Conservation (phyloP, 495 filamentous ascomycete species). For the Aspergillus haitiensis region DNA sequence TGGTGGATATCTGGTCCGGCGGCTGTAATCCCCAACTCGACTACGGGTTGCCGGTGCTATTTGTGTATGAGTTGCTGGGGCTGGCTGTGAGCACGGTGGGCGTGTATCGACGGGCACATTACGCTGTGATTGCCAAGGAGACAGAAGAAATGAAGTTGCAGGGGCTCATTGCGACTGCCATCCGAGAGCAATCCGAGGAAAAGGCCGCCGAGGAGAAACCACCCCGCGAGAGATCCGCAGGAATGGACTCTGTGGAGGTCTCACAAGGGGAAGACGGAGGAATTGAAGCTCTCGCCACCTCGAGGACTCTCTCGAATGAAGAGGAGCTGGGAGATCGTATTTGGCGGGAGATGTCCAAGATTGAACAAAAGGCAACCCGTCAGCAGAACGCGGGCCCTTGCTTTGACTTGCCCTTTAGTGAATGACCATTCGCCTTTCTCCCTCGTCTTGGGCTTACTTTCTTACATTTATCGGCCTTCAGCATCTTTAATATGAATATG, state of each 20-base stretch:
- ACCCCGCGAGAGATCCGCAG: no score
- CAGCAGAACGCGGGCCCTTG: conserved; percentile 3
- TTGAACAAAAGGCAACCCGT: conserved; percentile 1
- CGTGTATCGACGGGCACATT: conserved; percentile 42
- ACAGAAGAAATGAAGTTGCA: conserved; percentile 27
- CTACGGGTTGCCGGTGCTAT: conserved; percentile 12
- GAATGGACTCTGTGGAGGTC: background rate
- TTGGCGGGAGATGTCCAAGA: conserved; percentile 3
- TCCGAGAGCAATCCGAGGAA: conserved; percentile 13
- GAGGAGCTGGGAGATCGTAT: conserved; percentile 1
- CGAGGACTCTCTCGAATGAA: background rate
- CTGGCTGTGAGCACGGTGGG: conserved; percentile 34
- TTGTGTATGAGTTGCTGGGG: conserved; percentile 33
- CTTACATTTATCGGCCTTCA: no score
- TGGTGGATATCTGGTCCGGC: conserved; percentile 50
- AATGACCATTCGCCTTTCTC: background rate
- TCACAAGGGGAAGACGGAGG: background rate
- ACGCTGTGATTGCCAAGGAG: conserved; percentile 39
- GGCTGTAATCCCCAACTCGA: conserved; percentile 16
- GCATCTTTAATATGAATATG: no score
- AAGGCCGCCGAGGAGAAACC: background rate
- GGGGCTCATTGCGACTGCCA: conserved; percentile 30
- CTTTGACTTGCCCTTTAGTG: conserved; percentile 9
- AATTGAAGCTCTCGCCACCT: background rate
- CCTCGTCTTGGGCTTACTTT: no score